phyloP scores from a whole-genome alignment of 306 rosid species.

The Cucumis melo region DNA sequence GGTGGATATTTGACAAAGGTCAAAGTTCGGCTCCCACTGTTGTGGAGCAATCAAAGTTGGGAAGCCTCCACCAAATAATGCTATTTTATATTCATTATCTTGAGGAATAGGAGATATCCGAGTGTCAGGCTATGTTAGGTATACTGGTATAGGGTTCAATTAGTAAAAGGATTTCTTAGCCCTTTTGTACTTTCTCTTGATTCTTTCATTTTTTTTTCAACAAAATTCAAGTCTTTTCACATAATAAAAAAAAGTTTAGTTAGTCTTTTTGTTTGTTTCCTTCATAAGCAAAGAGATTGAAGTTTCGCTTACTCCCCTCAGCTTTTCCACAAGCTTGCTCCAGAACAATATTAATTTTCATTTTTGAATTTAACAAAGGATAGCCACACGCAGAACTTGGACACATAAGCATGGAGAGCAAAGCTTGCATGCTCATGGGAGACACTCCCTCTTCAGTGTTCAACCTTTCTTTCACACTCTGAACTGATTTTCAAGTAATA shows the following conservation, averaged over 20 bases:
- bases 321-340: neutral
- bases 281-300: neutral
- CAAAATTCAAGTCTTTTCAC: too few relatives aligned
- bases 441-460: neutral
- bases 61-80: neutral
- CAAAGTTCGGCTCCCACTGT: neutral
- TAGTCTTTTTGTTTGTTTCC: too few relatives aligned
- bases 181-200: too few relatives aligned
- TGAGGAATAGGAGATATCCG: neutral
- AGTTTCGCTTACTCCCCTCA: neutral
- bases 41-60: neutral
- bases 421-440: neutral
- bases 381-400: neutral
- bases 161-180: neutral
- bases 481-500: neutral
- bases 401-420: neutral
- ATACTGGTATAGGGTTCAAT: neutral
- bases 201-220: too few relatives aligned
- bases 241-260: too few relatives aligned
- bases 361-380: neutral
- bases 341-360: neutral
- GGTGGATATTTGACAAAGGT: neutral
- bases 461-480: neutral
- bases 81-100: neutral
- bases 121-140: neutral